phyloP scores from a whole-genome alignment of 352 stramenopile genomes.

The Saprolegnia diclina region DNA sequence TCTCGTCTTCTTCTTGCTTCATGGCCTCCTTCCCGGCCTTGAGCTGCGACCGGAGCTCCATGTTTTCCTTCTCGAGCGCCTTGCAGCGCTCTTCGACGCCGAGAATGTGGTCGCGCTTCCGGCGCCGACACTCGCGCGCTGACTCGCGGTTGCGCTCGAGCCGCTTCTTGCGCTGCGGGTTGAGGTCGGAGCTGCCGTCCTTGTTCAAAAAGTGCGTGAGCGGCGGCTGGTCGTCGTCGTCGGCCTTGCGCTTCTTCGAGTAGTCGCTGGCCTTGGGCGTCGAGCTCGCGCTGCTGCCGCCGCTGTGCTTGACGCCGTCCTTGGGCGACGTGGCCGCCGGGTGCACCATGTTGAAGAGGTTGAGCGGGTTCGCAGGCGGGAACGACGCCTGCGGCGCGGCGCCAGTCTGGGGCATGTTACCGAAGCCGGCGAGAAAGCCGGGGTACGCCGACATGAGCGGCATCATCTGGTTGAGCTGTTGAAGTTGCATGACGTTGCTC shows the following conservation, averaged over 20 bases:
- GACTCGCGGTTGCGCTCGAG: conserved; percentile 90
- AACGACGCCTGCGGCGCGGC: background rate
- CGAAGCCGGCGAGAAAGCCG: conserved; percentile 14
- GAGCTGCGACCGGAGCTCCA: conserved; percentile 86
- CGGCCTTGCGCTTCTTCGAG: conserved; percentile 7
- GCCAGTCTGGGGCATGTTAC: background rate
- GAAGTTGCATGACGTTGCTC: conserved; percentile 3
- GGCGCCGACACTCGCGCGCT: conserved; percentile 83
- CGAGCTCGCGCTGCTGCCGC: background rate
- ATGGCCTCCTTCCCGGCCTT: conserved; percentile 84
- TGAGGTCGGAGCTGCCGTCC: conserved; percentile 22
- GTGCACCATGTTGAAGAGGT: conserved; percentile 17
- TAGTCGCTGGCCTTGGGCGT: background rate
- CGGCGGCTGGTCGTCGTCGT: background rate
- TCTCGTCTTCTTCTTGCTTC: conserved; percentile 80
- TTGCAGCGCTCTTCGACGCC: conserved; percentile 72
- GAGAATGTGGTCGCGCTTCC: conserved; percentile 83
- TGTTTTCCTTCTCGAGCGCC: conserved; percentile 86
- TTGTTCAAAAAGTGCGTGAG: background rate
- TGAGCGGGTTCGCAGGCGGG: background rate
- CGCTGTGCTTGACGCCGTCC: background rate
- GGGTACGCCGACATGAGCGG: conserved; percentile 19
- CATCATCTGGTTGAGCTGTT: conserved; percentile 23
- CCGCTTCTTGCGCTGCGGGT: conserved; percentile 71
- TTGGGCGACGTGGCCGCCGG: background rate